A percentile compares a stretch with the other conserved stretches of the same genome.
phyloP scores from a whole-genome alignment of 148 eudicot species.

The Arbutus unedo region DNA sequence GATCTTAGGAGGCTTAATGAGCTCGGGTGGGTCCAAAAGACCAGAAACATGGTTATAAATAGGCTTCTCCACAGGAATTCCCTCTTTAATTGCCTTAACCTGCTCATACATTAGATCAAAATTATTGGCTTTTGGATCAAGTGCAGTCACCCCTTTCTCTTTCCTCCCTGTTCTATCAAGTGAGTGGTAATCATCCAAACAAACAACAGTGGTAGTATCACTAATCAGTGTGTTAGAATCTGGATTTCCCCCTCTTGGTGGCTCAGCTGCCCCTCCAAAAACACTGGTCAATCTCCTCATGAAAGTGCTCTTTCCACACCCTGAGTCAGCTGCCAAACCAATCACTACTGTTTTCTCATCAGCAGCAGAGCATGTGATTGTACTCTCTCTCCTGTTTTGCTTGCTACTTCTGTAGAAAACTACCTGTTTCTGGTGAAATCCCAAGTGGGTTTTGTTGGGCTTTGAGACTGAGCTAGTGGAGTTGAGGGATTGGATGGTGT shows the following conservation, averaged over 20 bases:
- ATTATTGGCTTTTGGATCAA: slow-evolving; percentile 82
- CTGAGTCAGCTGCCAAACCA: slow-evolving; percentile 94
- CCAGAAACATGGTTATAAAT: slow-evolving; percentile 95
- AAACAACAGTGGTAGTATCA: slow-evolving; percentile 90
- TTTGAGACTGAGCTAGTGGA: slow-evolving; percentile 48
- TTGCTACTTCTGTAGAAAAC: slow-evolving; percentile 42
- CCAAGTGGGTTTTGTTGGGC: slow-evolving; percentile 56
- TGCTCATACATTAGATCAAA: slow-evolving; percentile 98
- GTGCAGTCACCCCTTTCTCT: slow-evolving; percentile 92
- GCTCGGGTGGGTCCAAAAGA: slow-evolving; percentile 87
- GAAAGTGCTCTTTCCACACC: slow-evolving; percentile 96
- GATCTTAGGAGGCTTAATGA: slow-evolving; percentile 92
- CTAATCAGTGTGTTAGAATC: slow-evolving; percentile 90
- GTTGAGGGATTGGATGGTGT: slow-evolving; percentile 56
- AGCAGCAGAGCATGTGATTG: slow-evolving; percentile 51
- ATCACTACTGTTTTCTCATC: slow-evolving; percentile 67
- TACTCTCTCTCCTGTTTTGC: slow-evolving; percentile 16
- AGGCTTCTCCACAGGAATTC: slow-evolving; percentile 75
- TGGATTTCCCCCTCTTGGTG: slow-evolving; percentile 92
- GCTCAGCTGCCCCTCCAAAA: slow-evolving; percentile 93
- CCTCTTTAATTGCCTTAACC: slow-evolving; percentile 81
- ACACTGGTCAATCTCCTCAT: slow-evolving; percentile 95
- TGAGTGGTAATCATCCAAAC: slow-evolving; percentile 90
- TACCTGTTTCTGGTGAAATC: slow-evolving; percentile 58
- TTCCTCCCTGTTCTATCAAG: slow-evolving; percentile 87